phyloP scores from a whole-genome alignment of 2,329 filamentous ascomycete genomes.

The Moelleriella libera region DNA sequence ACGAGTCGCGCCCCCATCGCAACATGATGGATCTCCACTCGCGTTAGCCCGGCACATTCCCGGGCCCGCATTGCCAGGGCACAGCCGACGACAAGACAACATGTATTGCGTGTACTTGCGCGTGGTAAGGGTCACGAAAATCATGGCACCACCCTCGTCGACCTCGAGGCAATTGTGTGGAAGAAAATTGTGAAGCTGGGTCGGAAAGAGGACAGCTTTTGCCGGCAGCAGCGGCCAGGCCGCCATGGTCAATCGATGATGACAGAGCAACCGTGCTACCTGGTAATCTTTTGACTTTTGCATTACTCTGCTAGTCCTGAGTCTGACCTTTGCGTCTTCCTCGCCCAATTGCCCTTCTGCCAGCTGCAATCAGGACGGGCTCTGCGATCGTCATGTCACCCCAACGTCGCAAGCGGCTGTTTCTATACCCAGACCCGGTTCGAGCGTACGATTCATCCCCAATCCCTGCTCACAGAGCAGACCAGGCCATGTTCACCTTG shows the following conservation, averaged over 20 bases:
- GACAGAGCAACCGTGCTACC: background rate
- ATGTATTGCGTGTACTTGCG: too few species aligned
- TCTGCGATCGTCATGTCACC: background rate
- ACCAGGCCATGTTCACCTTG: background rate
- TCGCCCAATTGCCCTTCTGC: background rate
- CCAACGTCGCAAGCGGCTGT: background rate
- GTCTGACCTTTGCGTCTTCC: background rate
- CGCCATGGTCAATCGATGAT: background rate
- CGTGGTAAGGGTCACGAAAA: too few species aligned
- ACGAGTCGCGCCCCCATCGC: too few species aligned
- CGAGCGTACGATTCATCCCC: background rate
- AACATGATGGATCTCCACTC: too few species aligned
- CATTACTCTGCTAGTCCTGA: background rate
- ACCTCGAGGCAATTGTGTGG: too few species aligned
- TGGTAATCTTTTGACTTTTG: background rate
- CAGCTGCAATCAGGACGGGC: background rate
- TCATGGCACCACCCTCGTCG: too few species aligned
- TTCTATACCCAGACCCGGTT: constrained; percentile 3
- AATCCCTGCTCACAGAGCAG: background rate
- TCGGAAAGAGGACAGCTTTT: too few species aligned
- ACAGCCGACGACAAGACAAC: too few species aligned
- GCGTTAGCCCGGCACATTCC: too few species aligned
- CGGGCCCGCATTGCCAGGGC: too few species aligned
- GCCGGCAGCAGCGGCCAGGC: too few species aligned
- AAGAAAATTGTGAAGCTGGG: too few species aligned